Conservation (phyloP, 345 rosid species). For the Eutrema heterophyllum region DNA sequence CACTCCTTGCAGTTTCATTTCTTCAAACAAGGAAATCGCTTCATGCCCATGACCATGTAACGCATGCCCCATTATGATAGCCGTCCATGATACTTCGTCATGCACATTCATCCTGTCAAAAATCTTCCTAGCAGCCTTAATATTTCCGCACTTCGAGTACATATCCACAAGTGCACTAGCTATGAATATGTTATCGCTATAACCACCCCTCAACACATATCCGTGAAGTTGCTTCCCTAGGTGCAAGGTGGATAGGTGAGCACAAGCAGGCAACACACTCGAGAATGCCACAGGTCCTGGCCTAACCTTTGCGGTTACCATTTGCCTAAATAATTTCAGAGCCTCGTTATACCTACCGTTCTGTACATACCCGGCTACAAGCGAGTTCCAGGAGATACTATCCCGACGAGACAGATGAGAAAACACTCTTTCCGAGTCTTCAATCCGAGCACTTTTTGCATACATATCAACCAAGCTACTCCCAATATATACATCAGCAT, state of each 20-base stretch:
- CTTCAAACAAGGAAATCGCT: conserved; percentile 64
- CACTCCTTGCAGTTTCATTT: conserved; percentile 65
- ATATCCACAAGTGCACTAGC: conserved; percentile 85
- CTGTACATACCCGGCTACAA: conserved; percentile 70
- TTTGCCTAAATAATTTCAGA: conserved; percentile 50
- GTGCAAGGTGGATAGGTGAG: conserved; percentile 60
- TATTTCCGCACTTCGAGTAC: conserved; percentile 87
- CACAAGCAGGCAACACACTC: conserved; percentile 79
- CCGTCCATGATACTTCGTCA: conserved; percentile 86
- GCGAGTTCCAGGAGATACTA: conserved; percentile 72
- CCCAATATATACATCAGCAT: conserved; percentile 45
- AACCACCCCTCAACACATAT: conserved; percentile 51
- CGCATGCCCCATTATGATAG: conserved; percentile 82
- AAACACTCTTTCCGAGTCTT: conserved; percentile 50
- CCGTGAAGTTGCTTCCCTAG: conserved; percentile 86
- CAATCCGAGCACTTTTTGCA: conserved; percentile 57
- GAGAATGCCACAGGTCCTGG: conserved; percentile 66
- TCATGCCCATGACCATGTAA: conserved; percentile 67
- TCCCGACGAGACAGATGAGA: conserved; percentile 41
- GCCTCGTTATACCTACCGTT: conserved; percentile 58
- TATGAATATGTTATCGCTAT: conserved; percentile 50
- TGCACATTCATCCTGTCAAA: conserved; percentile 57
- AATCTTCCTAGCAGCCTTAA: conserved; percentile 52
- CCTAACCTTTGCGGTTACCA: conserved; percentile 52
- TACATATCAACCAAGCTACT: conserved; percentile 86